phyloP scores from a whole-genome alignment of 495 filamentous ascomycete genomes.

The Neurospora cerealis region DNA sequence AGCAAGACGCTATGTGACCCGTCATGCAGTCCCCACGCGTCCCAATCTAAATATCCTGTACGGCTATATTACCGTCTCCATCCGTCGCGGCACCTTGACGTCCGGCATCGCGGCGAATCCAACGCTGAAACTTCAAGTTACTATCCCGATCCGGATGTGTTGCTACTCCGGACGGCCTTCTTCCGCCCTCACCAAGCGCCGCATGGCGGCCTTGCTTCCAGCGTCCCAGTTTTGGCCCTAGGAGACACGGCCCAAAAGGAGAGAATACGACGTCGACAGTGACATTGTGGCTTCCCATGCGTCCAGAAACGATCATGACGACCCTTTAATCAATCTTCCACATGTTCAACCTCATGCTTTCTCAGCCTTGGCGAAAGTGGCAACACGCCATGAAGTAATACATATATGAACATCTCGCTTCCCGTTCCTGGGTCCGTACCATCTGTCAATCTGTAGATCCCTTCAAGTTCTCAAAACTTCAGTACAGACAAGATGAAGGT shows the following conservation, averaged over 20 bases:
- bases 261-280: not conserved
- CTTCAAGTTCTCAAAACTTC: not conserved
- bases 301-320: not conserved
- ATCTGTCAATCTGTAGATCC: not conserved
- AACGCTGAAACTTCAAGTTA: not conserved
- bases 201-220: not conserved
- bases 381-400: not conserved
- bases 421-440: not conserved
- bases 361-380: not conserved
- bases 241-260: not conserved
- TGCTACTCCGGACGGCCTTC: not conserved
- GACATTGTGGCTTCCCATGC: not conserved
- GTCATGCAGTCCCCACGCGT: not conserved
- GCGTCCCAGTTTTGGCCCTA: not conserved
- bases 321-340: not conserved
- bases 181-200: not conserved
- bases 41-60: not conserved
- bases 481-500: conserved; percentile 14
- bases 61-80: not conserved
- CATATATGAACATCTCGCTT: not conserved
- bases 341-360: not conserved
- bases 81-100: not conserved
- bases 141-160: not conserved
- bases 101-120: not conserved
- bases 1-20: not conserved